phyloP scores from a whole-genome alignment of 352 stramenopile species.

The Globisporangium cylindrosporum region DNA sequence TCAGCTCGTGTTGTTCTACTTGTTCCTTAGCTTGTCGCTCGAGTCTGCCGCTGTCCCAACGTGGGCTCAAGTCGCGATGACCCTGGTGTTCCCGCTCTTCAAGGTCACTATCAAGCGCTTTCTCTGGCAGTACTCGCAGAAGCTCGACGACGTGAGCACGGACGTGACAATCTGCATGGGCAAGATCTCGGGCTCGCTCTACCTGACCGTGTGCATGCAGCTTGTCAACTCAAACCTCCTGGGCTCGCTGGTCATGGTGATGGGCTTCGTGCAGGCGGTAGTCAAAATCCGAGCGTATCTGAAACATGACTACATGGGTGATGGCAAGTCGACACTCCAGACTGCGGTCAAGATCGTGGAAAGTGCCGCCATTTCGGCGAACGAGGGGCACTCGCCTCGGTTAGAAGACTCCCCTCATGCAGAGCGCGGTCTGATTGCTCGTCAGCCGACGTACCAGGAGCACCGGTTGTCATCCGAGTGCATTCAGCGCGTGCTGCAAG shows the following conservation, averaged over 20 bases:
- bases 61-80: slow-evolving; percentile 11
- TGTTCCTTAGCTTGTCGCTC: slow-evolving; percentile 21
- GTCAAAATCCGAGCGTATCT: slow-evolving; percentile 28
- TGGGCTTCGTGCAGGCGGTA: not conserved
- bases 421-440: not conserved
- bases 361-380: slow-evolving; percentile 12
- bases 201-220: slow-evolving; percentile 23
- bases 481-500: too few relatives aligned
- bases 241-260: not conserved
- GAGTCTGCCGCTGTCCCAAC: slow-evolving; percentile 13
- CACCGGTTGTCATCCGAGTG: too few relatives aligned
- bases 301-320: slow-evolving; percentile 27
- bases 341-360: slow-evolving; percentile 34
- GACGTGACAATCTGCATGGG: slow-evolving; percentile 26
- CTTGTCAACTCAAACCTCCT: slow-evolving; percentile 1
- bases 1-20: slow-evolving; percentile 23
- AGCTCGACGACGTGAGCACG: slow-evolving; percentile 24
- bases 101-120: slow-evolving; percentile 21
- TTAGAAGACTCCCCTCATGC: not conserved
- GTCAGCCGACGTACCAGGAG: not conserved
- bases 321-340: slow-evolving; percentile 22
- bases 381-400: not conserved
- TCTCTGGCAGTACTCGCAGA: slow-evolving; percentile 17
- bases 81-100: slow-evolving; percentile 18
- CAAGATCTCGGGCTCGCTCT: slow-evolving; percentile 29